Conservation (phyloP, 108 stramenopile genomes). For the Hondaea fermentalgiana region DNA sequence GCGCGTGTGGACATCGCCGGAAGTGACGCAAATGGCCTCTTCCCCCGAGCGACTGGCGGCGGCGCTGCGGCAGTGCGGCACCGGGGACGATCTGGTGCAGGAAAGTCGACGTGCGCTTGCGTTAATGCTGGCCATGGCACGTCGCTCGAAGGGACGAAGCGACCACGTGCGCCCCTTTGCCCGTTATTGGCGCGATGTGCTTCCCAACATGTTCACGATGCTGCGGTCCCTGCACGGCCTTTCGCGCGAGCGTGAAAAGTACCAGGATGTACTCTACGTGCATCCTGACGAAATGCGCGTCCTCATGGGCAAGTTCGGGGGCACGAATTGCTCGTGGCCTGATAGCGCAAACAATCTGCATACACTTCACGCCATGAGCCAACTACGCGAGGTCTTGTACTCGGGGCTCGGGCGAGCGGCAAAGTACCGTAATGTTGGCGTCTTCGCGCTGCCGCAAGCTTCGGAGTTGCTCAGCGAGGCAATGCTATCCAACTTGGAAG, state of each 20-base stretch:
- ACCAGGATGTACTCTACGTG: background rate
- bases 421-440: background rate
- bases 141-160: background rate
- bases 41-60: background rate
- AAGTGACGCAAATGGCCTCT: background rate
- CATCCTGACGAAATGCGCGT: constrained; percentile 1
- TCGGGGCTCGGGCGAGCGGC: background rate
- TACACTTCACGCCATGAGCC: background rate
- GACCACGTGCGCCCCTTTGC: background rate
- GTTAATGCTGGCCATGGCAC: background rate
- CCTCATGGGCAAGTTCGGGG: background rate
- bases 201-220: background rate
- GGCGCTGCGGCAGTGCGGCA: background rate
- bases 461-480: background rate
- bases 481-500: background rate
- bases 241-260: background rate
- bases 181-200: background rate
- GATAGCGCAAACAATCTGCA: background rate
- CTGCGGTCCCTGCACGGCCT: background rate
- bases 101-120: background rate
- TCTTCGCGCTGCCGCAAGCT: background rate
- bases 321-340: background rate
- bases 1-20: background rate
- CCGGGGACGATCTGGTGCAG: background rate
- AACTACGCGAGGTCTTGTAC: background rate